phyloP scores from a whole-genome alignment of 345 rosid species.

The Microthlaspi erraticum region DNA sequence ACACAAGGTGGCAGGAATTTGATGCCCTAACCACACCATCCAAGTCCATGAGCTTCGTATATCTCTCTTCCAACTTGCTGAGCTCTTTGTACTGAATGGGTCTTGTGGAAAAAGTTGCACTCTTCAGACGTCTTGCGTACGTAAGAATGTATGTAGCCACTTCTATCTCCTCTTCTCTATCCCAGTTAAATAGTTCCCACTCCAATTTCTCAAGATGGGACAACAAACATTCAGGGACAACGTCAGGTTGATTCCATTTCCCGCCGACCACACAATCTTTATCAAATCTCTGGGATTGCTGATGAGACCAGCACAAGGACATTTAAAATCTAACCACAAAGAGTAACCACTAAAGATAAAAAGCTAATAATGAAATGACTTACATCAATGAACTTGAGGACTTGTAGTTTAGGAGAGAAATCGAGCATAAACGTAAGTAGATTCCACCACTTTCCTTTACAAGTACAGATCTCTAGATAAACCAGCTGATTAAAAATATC shows the following conservation, averaged over 20 bases:
- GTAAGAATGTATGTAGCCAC: background rate
- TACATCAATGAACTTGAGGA: too few species aligned
- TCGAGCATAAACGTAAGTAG: too few species aligned
- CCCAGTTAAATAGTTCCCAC: constrained; percentile 9
- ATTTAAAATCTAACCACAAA: too few species aligned
- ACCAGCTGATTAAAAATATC: too few species aligned
- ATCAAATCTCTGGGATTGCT: too few species aligned
- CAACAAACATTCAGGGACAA: constrained; percentile 27
- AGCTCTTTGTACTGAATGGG: background rate
- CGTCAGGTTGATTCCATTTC: constrained; percentile 3
- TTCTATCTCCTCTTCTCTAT: background rate
- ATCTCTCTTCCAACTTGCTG: background rate
- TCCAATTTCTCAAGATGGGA: constrained; percentile 19
- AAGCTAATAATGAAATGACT: too few species aligned
- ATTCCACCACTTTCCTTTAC: too few species aligned
- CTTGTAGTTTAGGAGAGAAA: too few species aligned
- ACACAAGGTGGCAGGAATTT: constrained; percentile 2
- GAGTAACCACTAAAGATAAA: too few species aligned
- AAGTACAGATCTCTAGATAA: too few species aligned
- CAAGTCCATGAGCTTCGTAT: background rate
- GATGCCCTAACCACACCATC: constrained; percentile 10
- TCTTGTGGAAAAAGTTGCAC: background rate
- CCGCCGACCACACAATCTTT: too few species aligned
- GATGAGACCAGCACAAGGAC: too few species aligned
- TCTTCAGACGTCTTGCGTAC: background rate